These are phyloP conservation scores for Salix suchowensis DNA, from an alignment of 345 rosid genomes.

Conservation along the genomic window DNA sequence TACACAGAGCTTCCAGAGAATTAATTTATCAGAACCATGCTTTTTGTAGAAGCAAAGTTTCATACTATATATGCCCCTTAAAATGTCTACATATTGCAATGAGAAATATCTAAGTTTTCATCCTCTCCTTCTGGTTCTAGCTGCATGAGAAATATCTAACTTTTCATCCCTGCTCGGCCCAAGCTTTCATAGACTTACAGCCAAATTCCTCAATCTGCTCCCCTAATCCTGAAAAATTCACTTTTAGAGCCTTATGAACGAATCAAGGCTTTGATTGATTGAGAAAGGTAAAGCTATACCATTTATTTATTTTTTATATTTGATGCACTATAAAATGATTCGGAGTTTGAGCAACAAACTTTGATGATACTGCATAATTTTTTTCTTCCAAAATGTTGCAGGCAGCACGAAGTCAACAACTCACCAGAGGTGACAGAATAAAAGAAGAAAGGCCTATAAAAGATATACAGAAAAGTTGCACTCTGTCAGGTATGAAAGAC, in stretches of 20 bases:
- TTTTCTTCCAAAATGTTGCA: no score
- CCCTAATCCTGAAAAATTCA: neutral
- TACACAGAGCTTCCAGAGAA: neutral
- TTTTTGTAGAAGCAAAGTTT: neutral
- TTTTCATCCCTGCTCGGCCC: no score
- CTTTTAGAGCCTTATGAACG: neutral
- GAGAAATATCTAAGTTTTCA: no score
- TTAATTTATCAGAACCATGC: neutral
- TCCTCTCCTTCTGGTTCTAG: neutral
- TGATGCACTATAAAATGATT: neutral
- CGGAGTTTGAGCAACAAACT: neutral
- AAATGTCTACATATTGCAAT: no score
- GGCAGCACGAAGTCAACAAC: neutral
- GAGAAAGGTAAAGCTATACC: neutral
- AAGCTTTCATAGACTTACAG: no score
- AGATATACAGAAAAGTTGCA: no score
- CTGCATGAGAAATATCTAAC: no score
- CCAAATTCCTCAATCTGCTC: neutral
- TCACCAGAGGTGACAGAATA: neutral
- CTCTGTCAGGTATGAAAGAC: no score
- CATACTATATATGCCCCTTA: no score
- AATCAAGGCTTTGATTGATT: neutral
- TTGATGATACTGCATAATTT: no score
- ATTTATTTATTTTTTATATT: neutral
- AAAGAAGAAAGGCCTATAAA: no score